Conservation (phyloP, 1,139 yeast species). For the Blastobotrys elegans region DNA sequence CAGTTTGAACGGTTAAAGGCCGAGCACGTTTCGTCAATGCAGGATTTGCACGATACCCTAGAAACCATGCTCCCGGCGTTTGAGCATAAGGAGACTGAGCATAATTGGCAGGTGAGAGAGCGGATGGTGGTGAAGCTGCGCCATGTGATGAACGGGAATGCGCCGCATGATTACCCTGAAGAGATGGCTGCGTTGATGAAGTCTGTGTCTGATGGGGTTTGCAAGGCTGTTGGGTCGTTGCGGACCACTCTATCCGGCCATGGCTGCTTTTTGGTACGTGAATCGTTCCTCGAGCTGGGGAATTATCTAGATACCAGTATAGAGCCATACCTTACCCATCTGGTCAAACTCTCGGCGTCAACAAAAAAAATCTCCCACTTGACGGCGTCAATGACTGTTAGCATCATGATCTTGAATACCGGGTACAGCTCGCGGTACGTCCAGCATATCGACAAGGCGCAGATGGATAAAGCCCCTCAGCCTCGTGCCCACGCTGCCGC, state of each 20-base stretch:
- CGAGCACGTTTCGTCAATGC: slow-evolving; percentile 25
- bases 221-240: slow-evolving; percentile 65
- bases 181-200: slow-evolving; percentile 44
- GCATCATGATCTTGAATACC: slow-evolving; percentile 53
- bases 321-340: slow-evolving; percentile 56
- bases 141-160: slow-evolving; percentile 56
- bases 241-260: slow-evolving; percentile 78
- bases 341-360: slow-evolving; percentile 62
- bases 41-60: slow-evolving; percentile 36
- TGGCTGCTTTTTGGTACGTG: slow-evolving; percentile 78
- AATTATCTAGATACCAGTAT: slow-evolving; percentile 48
- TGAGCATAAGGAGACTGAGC: slow-evolving; percentile 81
- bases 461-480: slow-evolving; percentile 62
- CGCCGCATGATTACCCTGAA: slow-evolving; percentile 38
- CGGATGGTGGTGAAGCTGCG: slow-evolving; percentile 53
- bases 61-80: slow-evolving; percentile 43
- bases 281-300: slow-evolving; percentile 50
- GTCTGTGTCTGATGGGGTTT: slow-evolving; percentile 52
- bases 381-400: slow-evolving; percentile 65
- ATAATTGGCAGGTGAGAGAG: slow-evolving; percentile 79
- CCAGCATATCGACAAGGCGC: slow-evolving; percentile 47
- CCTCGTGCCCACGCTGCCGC: slow-evolving; percentile 66
- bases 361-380: slow-evolving; percentile 77
- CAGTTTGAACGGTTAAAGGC: slow-evolving; percentile 26
- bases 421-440: slow-evolving; percentile 48